Evolutionary conservation across 352 stramenopile genomes (phyloP).

Genomic region (Globisporangium polare): DNA sequence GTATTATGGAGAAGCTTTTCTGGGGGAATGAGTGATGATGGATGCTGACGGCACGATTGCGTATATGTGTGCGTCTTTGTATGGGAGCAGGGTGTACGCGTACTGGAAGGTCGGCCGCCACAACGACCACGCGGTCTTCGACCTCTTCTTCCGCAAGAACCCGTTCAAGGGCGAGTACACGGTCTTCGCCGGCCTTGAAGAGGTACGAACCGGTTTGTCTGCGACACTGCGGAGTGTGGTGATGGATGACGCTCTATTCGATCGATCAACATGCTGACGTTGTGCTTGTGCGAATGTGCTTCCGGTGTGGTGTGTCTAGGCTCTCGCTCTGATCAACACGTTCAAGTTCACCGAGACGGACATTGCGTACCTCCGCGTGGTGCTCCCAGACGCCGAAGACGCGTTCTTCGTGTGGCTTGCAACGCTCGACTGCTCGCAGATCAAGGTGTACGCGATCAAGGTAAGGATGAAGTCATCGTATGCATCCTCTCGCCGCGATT

Average conservation of each 20-base stretch:
- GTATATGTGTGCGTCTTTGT: not conserved
- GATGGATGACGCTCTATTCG: not conserved
- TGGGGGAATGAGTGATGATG: constrained; percentile 6
- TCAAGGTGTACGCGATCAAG: constrained; percentile 94
- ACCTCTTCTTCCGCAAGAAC: constrained; percentile 99
- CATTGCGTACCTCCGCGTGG: constrained; percentile 92
- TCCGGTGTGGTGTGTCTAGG: not conserved
- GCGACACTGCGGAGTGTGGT: not conserved
- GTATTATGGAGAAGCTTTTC: too few species aligned
- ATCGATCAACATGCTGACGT: not conserved
- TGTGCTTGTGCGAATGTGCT: not conserved
- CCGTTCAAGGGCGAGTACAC: constrained; percentile 98
- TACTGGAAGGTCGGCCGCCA: constrained; percentile 97
- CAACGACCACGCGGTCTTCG: constrained; percentile 91
- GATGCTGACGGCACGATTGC: constrained; percentile 7
- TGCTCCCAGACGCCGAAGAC: constrained; percentile 87
- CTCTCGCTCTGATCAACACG: constrained; percentile 90
- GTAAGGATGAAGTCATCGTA: constrained; percentile 9
- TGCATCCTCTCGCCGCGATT: not conserved
- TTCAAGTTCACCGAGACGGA: constrained; percentile 94
- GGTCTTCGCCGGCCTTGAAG: constrained; percentile 92
- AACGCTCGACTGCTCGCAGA: constrained; percentile 89
- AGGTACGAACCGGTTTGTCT: constrained; percentile 21
- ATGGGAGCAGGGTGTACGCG: constrained; percentile 92
- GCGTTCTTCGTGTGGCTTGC: constrained; percentile 96